Evolutionary conservation across 2,329 filamentous ascomycete species (phyloP).

Genomic region (Calonectria naviculata): DNA sequence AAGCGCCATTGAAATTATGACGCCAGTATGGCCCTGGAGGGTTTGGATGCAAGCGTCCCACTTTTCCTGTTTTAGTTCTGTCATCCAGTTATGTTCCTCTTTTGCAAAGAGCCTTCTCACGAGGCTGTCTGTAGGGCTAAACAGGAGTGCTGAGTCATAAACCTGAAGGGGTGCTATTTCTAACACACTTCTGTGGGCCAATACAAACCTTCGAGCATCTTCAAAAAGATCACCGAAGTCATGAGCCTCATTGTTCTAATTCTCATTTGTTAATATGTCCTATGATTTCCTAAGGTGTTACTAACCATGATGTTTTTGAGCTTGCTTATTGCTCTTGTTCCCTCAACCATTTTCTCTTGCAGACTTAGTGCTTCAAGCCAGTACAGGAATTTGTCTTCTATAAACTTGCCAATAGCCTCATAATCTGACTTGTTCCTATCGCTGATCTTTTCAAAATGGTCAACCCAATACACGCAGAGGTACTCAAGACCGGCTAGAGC

Average conservation of each 20-base stretch:
- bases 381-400: slow-evolving; percentile 39
- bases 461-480: slow-evolving; percentile 33
- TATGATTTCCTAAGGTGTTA: background rate
- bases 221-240: background rate
- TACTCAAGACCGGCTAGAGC: slow-evolving; percentile 28
- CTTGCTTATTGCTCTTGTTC: background rate
- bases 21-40: background rate
- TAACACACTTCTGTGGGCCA: background rate
- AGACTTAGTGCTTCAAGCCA: slow-evolving; percentile 57
- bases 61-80: no score
- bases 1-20: background rate
- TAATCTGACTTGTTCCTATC: background rate
- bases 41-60: background rate
- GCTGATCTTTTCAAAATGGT: slow-evolving; percentile 17
- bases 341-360: slow-evolving; percentile 26
- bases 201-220: slow-evolving; percentile 8
- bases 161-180: background rate
- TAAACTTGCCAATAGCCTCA: background rate
- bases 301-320: background rate
- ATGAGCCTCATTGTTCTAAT: background rate
- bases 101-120: background rate
- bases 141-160: slow-evolving; percentile 16
- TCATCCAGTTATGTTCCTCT: slow-evolving; percentile 6
- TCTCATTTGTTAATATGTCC: background rate
- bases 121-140: slow-evolving; percentile 3